Evolutionary conservation across 2,329 filamentous ascomycete species (phyloP), one percentile per base, ranked within the genome.

Genomic region (Pseudodiploospora longispora): DNA sequence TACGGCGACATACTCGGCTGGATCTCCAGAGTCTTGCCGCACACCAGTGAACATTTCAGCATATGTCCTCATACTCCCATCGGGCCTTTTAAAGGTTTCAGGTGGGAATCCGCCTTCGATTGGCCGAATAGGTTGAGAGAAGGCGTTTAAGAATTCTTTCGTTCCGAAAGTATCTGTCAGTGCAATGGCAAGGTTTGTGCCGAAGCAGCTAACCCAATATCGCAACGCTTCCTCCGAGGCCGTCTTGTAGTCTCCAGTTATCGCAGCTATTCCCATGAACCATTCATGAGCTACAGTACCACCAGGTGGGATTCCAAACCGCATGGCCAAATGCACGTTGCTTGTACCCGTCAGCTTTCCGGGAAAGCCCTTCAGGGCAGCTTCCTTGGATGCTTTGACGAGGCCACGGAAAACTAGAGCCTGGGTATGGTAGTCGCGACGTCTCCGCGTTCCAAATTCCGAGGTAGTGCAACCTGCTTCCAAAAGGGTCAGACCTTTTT

Each of bases 211-310:
- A 31, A 95, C 78, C 93, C 93, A 98, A 61, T 94, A 88, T 46
- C 80, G 75, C 53, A 98, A 69, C 0, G 88, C 90, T 51, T 83
- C 76, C 62, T 95, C 88, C 33, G 90, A 95, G 3, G 93, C 90
- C 49, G 77, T 74, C 54, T 80, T 76, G 60, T 98, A 98, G 65
- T 96, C 79, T 50, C 87, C 76, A 4, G 84, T 87, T 54, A 96
- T 88, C 34, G 93, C 90, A 1, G 93, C 93, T 50, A 95, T 91
- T 36, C 88, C 90, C 93, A 98, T 98, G 71, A 96, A 97, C 93
- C 93, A 98, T 67, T 98, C 93, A 59, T 98, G 93, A 1, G 93
- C 93, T 2, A 81, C 77, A 0, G 93, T 98, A 5, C 93, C 93
- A 9, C 97, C 78, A 0, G 93, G 89, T 4, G 80, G 70, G 38